Conservation (phyloP, 495 filamentous ascomycete genomes). For the Podospora comata region DNA sequence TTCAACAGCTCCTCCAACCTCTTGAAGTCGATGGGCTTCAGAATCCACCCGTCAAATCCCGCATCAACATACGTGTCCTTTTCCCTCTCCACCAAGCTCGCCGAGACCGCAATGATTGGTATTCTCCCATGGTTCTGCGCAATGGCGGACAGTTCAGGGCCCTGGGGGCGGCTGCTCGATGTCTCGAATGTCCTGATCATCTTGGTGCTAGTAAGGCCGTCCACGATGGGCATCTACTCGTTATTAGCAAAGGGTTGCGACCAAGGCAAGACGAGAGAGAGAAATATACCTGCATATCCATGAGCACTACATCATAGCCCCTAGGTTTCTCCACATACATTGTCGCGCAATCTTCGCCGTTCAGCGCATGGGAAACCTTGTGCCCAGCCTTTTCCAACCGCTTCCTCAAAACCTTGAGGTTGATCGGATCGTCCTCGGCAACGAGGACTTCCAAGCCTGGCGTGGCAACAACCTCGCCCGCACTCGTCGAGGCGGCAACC, state of each 20-base stretch:
- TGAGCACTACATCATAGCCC: slow-evolving; percentile 79
- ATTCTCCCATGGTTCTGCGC: slow-evolving; percentile 54
- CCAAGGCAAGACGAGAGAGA: not conserved
- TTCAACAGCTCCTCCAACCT: slow-evolving; percentile 58
- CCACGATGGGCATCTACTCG: slow-evolving; percentile 84
- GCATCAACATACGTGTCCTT: slow-evolving; percentile 67
- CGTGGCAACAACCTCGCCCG: not conserved
- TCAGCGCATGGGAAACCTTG: slow-evolving; percentile 66
- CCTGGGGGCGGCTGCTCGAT: slow-evolving; percentile 25
- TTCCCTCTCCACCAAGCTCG: slow-evolving; percentile 72
- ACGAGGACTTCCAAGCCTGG: slow-evolving; percentile 62
- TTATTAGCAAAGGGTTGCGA: slow-evolving; percentile 7
- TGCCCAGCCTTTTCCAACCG: slow-evolving; percentile 78
- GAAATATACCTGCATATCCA: slow-evolving; percentile 84
- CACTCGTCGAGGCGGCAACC: not conserved
- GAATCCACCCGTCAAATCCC: slow-evolving; percentile 89
- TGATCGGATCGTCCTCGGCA: slow-evolving; percentile 92
- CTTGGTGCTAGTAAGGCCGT: slow-evolving; percentile 77
- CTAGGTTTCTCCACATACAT: slow-evolving; percentile 58
- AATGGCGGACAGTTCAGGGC: slow-evolving; percentile 43
- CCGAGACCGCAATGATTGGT: slow-evolving; percentile 89
- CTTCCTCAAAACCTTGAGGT: slow-evolving; percentile 83
- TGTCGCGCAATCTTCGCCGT: slow-evolving; percentile 82
- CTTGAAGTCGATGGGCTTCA: slow-evolving; percentile 73
- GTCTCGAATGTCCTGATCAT: slow-evolving; percentile 75